Conservation (phyloP, 306 rosid species). For the Citrullus colocynthis region DNA sequence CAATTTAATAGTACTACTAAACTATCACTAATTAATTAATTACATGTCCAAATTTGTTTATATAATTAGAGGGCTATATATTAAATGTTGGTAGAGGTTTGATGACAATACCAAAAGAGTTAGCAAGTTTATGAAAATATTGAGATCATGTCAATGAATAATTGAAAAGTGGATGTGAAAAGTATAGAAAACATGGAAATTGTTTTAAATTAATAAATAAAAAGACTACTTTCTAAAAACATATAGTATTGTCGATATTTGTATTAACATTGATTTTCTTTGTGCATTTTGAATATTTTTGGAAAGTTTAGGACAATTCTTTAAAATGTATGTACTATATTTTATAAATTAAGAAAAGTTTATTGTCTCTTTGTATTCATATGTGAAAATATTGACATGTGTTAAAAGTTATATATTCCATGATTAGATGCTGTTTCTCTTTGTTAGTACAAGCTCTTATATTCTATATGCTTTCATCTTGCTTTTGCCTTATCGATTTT, state of each 20-base stretch:
- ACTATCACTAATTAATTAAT: no score
- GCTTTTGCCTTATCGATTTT: not conserved
- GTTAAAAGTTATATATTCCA: not conserved
- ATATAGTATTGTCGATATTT: no score
- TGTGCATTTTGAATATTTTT: no score
- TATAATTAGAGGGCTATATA: not conserved
- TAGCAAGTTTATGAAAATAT: not conserved
- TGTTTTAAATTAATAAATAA: not conserved
- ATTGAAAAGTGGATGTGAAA: no score
- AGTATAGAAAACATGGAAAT: not conserved
- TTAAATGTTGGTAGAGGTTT: not conserved
- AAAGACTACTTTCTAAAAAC: no score
- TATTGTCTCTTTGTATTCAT: not conserved
- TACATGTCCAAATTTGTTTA: no score
- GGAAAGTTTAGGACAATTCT: not conserved
- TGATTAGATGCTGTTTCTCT: slow-evolving; percentile 4
- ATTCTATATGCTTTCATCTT: not conserved
- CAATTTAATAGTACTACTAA: no score
- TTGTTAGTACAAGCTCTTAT: not conserved
- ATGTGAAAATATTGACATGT: not conserved
- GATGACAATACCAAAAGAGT: not conserved
- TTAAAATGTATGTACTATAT: not conserved
- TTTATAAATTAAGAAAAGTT: not conserved
- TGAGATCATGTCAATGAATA: no score
- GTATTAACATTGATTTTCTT: no score